phyloP scores from a whole-genome alignment of 345 rosid species.

The Laguncularia racemosa region DNA sequence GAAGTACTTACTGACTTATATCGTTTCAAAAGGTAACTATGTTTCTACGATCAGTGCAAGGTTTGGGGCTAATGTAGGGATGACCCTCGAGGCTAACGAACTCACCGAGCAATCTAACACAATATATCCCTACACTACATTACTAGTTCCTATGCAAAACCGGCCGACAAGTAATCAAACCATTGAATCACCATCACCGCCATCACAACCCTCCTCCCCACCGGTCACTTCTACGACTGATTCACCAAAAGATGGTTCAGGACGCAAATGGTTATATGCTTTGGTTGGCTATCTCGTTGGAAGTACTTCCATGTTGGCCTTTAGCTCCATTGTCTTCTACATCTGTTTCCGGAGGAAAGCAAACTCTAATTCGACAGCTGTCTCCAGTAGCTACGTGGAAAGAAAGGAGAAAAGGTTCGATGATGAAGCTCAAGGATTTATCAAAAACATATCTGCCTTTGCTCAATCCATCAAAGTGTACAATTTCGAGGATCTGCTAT shows the following conservation, averaged over 20 bases:
- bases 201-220: slow-evolving; percentile 7
- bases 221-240: background rate
- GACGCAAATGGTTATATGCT: slow-evolving; percentile 22
- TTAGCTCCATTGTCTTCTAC: slow-evolving; percentile 8
- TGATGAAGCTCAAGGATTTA: slow-evolving; percentile 13
- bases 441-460: slow-evolving; percentile 10
- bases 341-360: background rate
- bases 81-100: slow-evolving; percentile 34
- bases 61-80: slow-evolving; percentile 25
- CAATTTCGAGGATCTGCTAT: slow-evolving; percentile 22
- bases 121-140: slow-evolving; percentile 40
- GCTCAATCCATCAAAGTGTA: slow-evolving; percentile 30
- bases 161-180: slow-evolving; percentile 30
- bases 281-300: slow-evolving; percentile 10
- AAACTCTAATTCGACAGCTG: background rate
- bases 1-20: slow-evolving; percentile 39
- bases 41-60: slow-evolving; percentile 24
- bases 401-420: background rate
- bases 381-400: slow-evolving; percentile 9
- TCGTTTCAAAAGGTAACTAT: slow-evolving; percentile 19
- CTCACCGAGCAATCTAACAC: slow-evolving; percentile 16
- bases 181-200: slow-evolving; percentile 17
- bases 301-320: slow-evolving; percentile 1
- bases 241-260: slow-evolving; percentile 3
- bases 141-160: slow-evolving; percentile 40